A percentile compares a stretch with the other conserved stretches of the same genome.
Conservation (phyloP, 192 early-diverging fungal genomes). For the Linnemannia schmuckeri region DNA sequence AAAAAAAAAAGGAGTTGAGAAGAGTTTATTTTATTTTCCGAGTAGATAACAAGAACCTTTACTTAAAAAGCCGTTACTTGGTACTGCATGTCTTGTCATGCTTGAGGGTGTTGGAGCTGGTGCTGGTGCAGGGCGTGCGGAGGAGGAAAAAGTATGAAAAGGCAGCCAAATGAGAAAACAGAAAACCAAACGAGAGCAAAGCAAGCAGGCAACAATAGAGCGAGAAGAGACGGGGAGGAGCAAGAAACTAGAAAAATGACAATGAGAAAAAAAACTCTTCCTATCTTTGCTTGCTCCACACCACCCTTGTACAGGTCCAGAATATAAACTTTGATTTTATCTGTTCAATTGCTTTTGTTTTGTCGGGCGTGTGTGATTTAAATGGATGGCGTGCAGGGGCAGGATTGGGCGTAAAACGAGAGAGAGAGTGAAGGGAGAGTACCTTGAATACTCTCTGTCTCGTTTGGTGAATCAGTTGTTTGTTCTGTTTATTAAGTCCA, state of each 20-base stretch:
- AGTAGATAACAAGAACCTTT: not conserved
- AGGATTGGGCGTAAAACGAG: not conserved
- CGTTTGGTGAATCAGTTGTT: not conserved
- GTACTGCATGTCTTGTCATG: not conserved
- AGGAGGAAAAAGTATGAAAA: not conserved
- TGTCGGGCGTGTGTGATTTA: not conserved
- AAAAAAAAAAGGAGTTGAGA: too few relatives aligned
- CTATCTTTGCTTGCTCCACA: not conserved
- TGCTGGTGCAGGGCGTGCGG: not conserved
- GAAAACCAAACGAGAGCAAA: not conserved
- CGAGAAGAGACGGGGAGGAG: too few relatives aligned
- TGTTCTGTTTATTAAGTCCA: not conserved
- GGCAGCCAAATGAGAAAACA: not conserved
- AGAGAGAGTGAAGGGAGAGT: not conserved
- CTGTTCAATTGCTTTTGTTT: not conserved
- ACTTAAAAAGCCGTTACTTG: not conserved
- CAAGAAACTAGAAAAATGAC: too few relatives aligned
- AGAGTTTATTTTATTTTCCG: conserved; percentile 2
- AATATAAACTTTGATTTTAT: not conserved
- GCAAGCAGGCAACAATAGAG: not conserved
- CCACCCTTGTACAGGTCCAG: not conserved
- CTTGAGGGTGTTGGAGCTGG: not conserved
- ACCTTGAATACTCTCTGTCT: not conserved
- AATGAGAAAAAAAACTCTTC: not conserved
- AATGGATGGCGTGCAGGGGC: not conserved